Percentiles rank a stretch among this genome's conserved stretches.
These are phyloP conservation scores for Maudiozyma bulderi DNA, from an alignment of 805 yeast species.

Conservation along the genomic window DNA sequence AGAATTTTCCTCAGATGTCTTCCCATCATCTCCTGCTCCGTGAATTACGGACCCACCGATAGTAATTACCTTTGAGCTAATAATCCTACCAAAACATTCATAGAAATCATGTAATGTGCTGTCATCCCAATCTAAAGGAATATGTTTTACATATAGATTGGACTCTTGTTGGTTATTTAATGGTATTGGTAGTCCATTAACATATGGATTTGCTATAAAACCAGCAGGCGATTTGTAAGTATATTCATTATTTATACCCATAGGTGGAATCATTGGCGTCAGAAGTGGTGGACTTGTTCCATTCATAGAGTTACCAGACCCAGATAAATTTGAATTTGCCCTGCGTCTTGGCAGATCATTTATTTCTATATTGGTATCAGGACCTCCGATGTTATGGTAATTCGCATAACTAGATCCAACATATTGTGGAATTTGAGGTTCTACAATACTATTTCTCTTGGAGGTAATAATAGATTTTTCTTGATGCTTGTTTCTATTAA, in stretches of 20 bases:
- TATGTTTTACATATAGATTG: conserved; percentile 60
- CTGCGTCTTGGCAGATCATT: not conserved
- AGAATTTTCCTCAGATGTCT: not conserved
- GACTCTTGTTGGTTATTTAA: conserved; percentile 50
- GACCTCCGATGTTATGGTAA: not conserved
- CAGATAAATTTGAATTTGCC: not conserved
- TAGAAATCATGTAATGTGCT: conserved; percentile 39
- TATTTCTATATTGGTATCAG: too few relatives aligned
- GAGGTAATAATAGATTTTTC: not conserved
- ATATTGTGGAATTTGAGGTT: not conserved
- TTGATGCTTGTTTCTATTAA: not conserved
- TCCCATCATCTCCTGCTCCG: not conserved
- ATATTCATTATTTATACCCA: not conserved
- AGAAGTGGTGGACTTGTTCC: not conserved
- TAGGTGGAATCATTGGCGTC: not conserved
- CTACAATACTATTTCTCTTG: not conserved
- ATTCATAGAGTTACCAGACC: not conserved
- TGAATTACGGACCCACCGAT: conserved; percentile 22
- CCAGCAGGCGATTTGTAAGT: not conserved
- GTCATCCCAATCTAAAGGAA: conserved; percentile 49
- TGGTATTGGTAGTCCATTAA: conserved; percentile 24
- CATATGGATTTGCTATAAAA: not conserved
- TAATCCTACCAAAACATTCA: conserved; percentile 39
- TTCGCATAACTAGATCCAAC: not conserved
- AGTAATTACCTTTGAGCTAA: conserved; percentile 48